Conservation (phyloP, 208 protist species). For the Crithidia bombi region DNA sequence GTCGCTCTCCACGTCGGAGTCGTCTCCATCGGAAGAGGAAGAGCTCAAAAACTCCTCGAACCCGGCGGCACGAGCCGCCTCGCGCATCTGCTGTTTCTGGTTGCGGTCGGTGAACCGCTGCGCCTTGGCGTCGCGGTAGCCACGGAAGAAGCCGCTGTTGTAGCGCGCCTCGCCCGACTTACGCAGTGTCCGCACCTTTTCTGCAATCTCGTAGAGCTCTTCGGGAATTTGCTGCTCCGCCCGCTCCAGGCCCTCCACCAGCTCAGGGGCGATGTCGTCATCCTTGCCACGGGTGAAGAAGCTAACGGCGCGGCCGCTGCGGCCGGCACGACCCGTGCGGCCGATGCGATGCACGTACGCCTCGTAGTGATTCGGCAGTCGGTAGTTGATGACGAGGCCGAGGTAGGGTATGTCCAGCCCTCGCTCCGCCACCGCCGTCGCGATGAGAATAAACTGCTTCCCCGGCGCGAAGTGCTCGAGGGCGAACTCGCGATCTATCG, state of each 20-base stretch:
- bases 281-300: conserved; percentile 85
- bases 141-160: conserved; percentile 76
- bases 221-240: conserved; percentile 78
- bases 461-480: conserved; percentile 85
- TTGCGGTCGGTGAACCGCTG: conserved; percentile 64
- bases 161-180: conserved; percentile 66
- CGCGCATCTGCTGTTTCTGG: conserved; percentile 61
- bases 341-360: conserved; percentile 98
- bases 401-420: conserved; percentile 98
- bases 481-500: conserved; percentile 89
- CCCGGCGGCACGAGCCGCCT: conserved; percentile 72
- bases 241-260: conserved; percentile 80
- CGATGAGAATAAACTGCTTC: conserved; percentile 91
- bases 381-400: conserved; percentile 99
- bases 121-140: conserved; percentile 71
- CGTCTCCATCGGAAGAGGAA: conserved; percentile 43
- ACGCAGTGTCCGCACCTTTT: conserved; percentile 71
- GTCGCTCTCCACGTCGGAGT: conserved; percentile 49
- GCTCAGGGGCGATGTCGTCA: conserved; percentile 83
- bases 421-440: conserved; percentile 87
- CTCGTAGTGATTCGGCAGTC: conserved; percentile 98
- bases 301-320: conserved; percentile 79
- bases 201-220: conserved; percentile 77
- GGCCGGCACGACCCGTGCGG: conserved; percentile 85
- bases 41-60: conserved; percentile 77